Base-by-base conservation (phyloP, 495 filamentous ascomycete genomes). In the Clavariopsis aquatica region DNA sequence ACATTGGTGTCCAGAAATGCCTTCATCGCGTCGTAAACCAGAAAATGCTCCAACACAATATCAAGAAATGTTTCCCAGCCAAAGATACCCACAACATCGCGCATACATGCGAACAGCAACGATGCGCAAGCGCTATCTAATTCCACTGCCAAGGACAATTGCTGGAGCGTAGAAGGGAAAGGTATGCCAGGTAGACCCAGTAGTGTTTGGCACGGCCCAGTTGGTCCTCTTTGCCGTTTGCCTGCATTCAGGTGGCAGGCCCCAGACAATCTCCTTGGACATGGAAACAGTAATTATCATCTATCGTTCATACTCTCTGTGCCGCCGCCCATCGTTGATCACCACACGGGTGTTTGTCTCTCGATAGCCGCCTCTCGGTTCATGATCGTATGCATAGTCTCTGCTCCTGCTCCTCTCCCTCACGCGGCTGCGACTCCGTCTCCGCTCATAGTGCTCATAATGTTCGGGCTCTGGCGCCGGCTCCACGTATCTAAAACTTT, bases 401-500 rank as follows among this genome's bases (percentile, higher is more conserved):
- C 68, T 36, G 60, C 65, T 68, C 60, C 60, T 47, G 29, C 63
- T 68, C 34, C 71, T 56, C 7, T 60, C 65, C 45, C 71, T 56
- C 13, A 46, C 62, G 0, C 57, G 29, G 19, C 54, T 54, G 31
- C 57, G 29, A 29, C 66, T 64, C 24, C 69, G 52, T 52, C 69
- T 43, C 59, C 61, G 26, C 24, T 27, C 28, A 26, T 49, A 58
- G 31, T 49, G 26, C 62, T 62, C 56, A 53, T 72, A 57, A 64
- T 64, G 19, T 34, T 57, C 71, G 66, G 65, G 22, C 55, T 57
- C 52, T 66, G 71, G 69, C 47, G 51, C 38, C 12, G 38, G n/a
- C 24, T 76, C 69, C 24, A 77, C 68, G 63, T 77, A 77, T 36
- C 73, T 62, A 47, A 66, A 76, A 17, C 65, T 65, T 56, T 76